Evolutionary conservation across 1,139 yeast genomes (phyloP), one percentile per base, ranked within the genome.

Genomic region (Groenewaldozyma auringiensis): DNA sequence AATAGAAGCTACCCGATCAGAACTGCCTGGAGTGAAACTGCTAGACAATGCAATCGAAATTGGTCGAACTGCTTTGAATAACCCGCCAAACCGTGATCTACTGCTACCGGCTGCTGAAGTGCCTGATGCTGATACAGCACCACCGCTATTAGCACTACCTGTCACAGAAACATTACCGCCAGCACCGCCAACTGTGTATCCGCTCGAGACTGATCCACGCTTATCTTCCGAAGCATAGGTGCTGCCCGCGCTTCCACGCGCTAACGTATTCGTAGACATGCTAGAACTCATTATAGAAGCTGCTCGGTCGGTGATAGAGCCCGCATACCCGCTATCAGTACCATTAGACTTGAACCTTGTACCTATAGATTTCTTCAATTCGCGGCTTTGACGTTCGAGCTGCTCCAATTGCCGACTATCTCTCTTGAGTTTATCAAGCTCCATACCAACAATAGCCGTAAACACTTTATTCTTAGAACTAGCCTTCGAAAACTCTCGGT

Each of bases 1-100:
- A 1, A 77, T 71, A 18, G 71, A 61, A 2, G 81, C 71, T 1
- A 76, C 63, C 47, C 76, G 72, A 44, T 81, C 88, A 2, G 78
- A 63, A 61, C 62, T 71, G 64, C 41, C 39, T 3, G 57, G 50
- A 21, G 58, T 60, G n/a, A 59, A 60, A 14, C 57, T 49, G 8
- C 58, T 55, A 16, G 62, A 51, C 33, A 66, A 61, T 2, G 69
- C 70, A 62, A 69, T 66, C 3, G 71, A 68, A 33, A 68, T 57
- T 0, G 72, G 72, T 3, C 72, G 57, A 9, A 68, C 72, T 0
- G 71, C 69, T 46, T 63, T 63, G 33, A 68, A 52, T 31, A 69
- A 51, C 1, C 70, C 68, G 4, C 67, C 67, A 44, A 61, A 59
- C 35, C 64, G 51, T 3, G 63, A 53, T 50, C 46, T 29, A 39